Conservation (phyloP, 441 rosid genomes). For the Sinapis alba region DNA sequence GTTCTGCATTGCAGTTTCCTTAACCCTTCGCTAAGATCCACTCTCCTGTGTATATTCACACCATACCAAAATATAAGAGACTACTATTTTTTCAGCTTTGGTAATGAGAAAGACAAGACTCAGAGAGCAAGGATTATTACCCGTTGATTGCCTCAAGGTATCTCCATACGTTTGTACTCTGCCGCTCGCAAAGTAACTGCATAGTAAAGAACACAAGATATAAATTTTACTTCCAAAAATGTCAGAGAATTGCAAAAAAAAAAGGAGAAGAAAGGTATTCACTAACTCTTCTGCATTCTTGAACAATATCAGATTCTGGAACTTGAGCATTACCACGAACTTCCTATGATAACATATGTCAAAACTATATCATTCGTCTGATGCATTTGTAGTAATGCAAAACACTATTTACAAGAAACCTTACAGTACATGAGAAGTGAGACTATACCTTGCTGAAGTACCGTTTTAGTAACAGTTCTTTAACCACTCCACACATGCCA, state of each 20-base stretch:
- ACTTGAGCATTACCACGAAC: constrained; percentile 80
- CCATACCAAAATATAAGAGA: background rate
- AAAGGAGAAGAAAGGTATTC: background rate
- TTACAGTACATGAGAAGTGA: constrained; percentile 3
- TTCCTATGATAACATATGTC: constrained; percentile 55
- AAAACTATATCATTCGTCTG: constrained; percentile 9
- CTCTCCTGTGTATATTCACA: constrained; percentile 60
- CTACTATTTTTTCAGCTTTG: background rate
- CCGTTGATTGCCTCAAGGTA: constrained; percentile 86
- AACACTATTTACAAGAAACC: background rate
- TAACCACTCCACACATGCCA: constrained; percentile 91
- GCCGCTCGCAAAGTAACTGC: constrained; percentile 87
- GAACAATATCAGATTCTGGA: constrained; percentile 85
- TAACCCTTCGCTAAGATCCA: constrained; percentile 72
- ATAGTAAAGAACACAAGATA: constrained; percentile 31
- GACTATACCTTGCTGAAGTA: constrained; percentile 90
- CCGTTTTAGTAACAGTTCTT: constrained; percentile 81
- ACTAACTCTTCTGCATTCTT: constrained; percentile 84
- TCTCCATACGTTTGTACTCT: constrained; percentile 69
- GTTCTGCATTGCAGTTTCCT: constrained; percentile 81
- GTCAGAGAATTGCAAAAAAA: constrained; percentile 8
- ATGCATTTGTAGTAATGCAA: background rate
- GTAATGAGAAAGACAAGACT: background rate
- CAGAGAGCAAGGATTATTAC: constrained; percentile 43
- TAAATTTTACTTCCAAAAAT: background rate